phyloP scores from a whole-genome alignment of 306 rosid genomes.

The Medicago arabica region DNA sequence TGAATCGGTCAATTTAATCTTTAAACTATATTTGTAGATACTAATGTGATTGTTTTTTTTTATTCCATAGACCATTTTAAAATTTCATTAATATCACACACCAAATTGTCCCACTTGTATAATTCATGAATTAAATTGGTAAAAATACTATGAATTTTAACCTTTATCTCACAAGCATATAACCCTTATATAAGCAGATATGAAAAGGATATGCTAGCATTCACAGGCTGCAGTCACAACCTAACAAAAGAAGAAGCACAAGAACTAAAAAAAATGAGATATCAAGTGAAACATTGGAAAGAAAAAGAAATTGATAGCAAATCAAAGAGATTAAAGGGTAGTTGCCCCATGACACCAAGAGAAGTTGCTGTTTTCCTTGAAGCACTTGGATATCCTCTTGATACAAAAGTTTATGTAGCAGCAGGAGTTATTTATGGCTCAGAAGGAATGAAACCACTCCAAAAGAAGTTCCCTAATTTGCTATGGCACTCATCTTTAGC shows the following conservation, averaged over 20 bases:
- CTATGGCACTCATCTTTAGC: constrained; percentile 60
- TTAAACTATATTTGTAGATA: too few relatives aligned
- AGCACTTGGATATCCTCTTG: constrained; percentile 70
- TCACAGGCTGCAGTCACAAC: constrained; percentile 76
- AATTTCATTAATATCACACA: not conserved
- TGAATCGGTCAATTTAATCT: too few relatives aligned
- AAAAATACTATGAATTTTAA: too few relatives aligned
- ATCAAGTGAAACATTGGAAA: constrained; percentile 64
- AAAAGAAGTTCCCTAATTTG: constrained; percentile 57
- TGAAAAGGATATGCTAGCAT: constrained; percentile 86
- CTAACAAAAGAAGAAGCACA: constrained; percentile 49
- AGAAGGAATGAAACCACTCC: constrained; percentile 49
- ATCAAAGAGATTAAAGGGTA: constrained; percentile 51
- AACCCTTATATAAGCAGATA: constrained; percentile 50
- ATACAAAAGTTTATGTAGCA: constrained; percentile 62
- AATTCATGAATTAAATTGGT: too few relatives aligned
- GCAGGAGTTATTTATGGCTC: constrained; percentile 63
- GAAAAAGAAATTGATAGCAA: constrained; percentile 56
- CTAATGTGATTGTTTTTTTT: too few relatives aligned
- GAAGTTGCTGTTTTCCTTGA: constrained; percentile 69
- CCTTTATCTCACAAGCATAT: not conserved
- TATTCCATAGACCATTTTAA: not conserved
- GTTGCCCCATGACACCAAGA: constrained; percentile 85
- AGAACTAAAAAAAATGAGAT: constrained; percentile 55
- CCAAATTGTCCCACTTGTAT: too few relatives aligned